Base-by-base conservation (phyloP, 2,329 filamentous ascomycete species). In the Pyrenochaeta sp. region DNA sequence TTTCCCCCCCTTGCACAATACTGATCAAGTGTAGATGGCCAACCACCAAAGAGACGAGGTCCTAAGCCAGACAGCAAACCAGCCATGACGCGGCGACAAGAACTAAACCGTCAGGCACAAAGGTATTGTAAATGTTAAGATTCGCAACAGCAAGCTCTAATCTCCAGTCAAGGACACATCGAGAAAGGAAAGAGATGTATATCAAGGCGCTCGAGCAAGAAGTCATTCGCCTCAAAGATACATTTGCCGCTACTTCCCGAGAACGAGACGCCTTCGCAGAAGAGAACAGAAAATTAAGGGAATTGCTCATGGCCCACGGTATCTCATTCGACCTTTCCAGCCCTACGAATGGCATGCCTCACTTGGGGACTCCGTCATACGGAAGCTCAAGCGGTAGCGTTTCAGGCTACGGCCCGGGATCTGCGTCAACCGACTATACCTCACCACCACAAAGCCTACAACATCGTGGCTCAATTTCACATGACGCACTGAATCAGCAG, bases 21-120 rank as follows among this genome's bases (percentile, higher is more conserved):
- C 60, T 65, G 13, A 67, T 40, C 27, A 48, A 46, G 27, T 30
- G 42, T 43, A 90, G 93, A 97, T 82, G 93, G 92, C 45, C 90
- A 95, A 72, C 85, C 90, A 8, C 88, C 92, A 2, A 99, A 98
- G 80, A 88, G 92, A 66, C 88, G 95, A 77, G 95, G 95, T 1
- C 95, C 95, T 0, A 98, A 98, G 77, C 95, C 95, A 22, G 95
- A 98, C 77, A 96, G 91, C 82, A 97, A 96, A 75, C 95, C 95
- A 19, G 94, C 95, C 44, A 81, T 97, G 71, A 98, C 94, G 22
- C 86, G 94, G 61, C 88, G 94, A 64, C 95, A 98, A 75, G 94
- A 98, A 78, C 82, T 98, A 60, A 98, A 98, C 75, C 88, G 95
- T 63, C 94, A 98, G 80, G 95, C 95, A 30, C 95, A 98, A 79